Evolutionary conservation across 768 basidiomycete genomes (phyloP).

Genomic region (Tylopilus cervinicoccineus): DNA sequence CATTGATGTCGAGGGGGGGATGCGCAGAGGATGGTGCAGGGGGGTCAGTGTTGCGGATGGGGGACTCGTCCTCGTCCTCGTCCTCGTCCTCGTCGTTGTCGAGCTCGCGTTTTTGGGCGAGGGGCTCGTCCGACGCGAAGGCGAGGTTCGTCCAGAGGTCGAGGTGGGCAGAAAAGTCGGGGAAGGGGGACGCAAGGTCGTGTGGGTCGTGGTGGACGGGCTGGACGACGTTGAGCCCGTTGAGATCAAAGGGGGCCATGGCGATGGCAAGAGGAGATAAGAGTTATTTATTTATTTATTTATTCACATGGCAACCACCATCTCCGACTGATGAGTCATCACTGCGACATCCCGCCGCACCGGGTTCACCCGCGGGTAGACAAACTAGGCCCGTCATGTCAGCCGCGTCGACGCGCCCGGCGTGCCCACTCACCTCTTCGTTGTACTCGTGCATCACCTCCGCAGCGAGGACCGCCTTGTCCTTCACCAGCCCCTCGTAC

Average conservation of each 20-base stretch:
- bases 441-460: constrained; percentile 88
- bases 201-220: constrained; percentile 43
- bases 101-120: constrained; percentile 37
- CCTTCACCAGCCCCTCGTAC: constrained; percentile 67
- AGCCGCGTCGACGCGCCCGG: not conserved
- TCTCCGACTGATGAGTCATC: constrained; percentile 83
- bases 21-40: constrained; percentile 37
- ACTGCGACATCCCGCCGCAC: constrained; percentile 74
- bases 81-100: constrained; percentile 42
- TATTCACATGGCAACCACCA: too few relatives aligned
- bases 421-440: constrained; percentile 50
- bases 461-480: constrained; percentile 67
- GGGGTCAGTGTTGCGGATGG: constrained; percentile 34
- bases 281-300: too few relatives aligned
- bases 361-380: constrained; percentile 76
- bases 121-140: constrained; percentile 72
- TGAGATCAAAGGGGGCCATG: constrained; percentile 63
- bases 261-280: constrained; percentile 6
- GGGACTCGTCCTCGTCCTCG: not conserved
- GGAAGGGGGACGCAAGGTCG: constrained; percentile 59
- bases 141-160: constrained; percentile 81
- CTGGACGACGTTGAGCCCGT: constrained; percentile 79
- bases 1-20: constrained; percentile 43
- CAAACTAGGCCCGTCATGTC: constrained; percentile 52
- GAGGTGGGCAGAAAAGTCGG: constrained; percentile 73